phyloP scores from a whole-genome alignment of 2,329 filamentous ascomycete genomes.

The Fusarium anthophilum region DNA sequence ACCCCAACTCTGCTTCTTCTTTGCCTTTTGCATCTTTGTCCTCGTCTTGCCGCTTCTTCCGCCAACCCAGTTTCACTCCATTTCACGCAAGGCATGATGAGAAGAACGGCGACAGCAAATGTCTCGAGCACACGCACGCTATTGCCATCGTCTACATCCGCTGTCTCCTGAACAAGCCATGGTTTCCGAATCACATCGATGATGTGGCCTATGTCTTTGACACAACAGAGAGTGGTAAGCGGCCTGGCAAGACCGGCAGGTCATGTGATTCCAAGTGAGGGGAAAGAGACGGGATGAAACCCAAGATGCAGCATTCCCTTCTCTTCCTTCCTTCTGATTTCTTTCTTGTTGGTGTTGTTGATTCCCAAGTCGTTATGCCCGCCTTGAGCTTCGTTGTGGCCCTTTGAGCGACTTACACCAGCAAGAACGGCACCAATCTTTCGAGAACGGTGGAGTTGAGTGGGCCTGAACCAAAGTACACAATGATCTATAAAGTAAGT shows the following conservation, averaged over 20 bases:
- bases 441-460: constrained; percentile 22
- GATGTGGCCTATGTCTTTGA: constrained; percentile 40
- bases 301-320: constrained; percentile 26
- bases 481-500: constrained; percentile 12
- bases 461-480: constrained; percentile 1
- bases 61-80: constrained; percentile 14
- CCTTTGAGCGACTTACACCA: constrained; percentile 7
- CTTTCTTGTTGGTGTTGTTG: constrained; percentile 8
- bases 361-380: neutral
- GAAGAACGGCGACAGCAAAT: constrained; percentile 9
- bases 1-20: neutral
- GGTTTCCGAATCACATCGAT: constrained; percentile 35
- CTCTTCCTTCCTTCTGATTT: constrained; percentile 15
- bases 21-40: neutral
- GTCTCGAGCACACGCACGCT: constrained; percentile 1
- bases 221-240: constrained; percentile 33
- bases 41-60: neutral
- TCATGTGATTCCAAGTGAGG: constrained; percentile 47
- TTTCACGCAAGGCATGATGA: constrained; percentile 13
- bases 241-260: constrained; percentile 31
- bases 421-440: neutral
- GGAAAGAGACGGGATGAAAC: constrained; percentile 45
- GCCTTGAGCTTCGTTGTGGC: constrained; percentile 12
- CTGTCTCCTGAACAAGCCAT: constrained; percentile 19
- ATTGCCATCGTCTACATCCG: constrained; percentile 8